Conservation (phyloP, 2,329 filamentous ascomycete genomes). For the Neofusicoccum laricinum region DNA sequence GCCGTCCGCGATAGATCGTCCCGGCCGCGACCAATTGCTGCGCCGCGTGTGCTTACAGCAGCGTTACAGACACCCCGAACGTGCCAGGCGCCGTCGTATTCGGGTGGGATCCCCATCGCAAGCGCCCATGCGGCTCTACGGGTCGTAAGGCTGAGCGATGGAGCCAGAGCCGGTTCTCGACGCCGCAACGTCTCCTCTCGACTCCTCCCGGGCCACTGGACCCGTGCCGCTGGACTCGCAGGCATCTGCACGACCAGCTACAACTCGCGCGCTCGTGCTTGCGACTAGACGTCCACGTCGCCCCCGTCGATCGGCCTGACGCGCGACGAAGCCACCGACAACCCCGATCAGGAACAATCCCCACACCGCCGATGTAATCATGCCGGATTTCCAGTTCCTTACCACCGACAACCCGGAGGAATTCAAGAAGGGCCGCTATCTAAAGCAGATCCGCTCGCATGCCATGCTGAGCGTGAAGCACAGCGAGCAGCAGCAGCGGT, state of each 20-base stretch:
- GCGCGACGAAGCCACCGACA: not conserved
- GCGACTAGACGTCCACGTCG: not conserved
- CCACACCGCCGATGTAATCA: conserved; percentile 8
- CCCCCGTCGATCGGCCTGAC: not conserved
- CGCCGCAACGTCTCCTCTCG: conserved; percentile 9
- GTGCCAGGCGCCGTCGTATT: not conserved
- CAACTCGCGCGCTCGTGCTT: not conserved
- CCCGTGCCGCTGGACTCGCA: not conserved
- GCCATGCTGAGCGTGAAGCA: conserved; percentile 17
- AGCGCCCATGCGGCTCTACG: not conserved
- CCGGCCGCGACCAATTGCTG: not conserved
- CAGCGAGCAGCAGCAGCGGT: conserved; percentile 8
- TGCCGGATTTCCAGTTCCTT: conserved; percentile 18
- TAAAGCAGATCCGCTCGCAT: conserved; percentile 16
- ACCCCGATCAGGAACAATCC: conserved; percentile 7
- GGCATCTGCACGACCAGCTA: not conserved
- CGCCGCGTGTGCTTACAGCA: not conserved
- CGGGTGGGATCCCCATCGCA: not conserved
- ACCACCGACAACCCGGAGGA: conserved; percentile 16
- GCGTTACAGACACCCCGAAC: not conserved
- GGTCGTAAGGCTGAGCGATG: not conserved
- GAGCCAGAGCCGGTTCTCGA: not conserved
- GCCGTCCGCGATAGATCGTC: not conserved
- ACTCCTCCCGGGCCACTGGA: not conserved
- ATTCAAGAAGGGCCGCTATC: conserved; percentile 17